phyloP scores from a whole-genome alignment of 768 basidiomycete genomes.

The Phanerochaete sordida region DNA sequence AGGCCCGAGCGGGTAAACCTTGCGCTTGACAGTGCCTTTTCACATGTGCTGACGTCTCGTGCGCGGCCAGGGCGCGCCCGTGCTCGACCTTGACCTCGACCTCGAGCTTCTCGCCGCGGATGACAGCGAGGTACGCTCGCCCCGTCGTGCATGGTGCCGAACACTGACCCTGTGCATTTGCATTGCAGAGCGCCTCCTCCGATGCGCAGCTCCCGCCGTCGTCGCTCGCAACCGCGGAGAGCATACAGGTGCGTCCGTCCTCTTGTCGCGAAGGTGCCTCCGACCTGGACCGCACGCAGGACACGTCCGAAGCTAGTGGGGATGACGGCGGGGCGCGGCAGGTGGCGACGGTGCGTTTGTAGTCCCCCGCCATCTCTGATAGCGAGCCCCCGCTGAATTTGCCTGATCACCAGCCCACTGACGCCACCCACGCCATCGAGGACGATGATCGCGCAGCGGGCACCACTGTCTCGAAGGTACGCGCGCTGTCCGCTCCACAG shows the following conservation, averaged over 20 bases:
- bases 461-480: background rate
- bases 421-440: background rate
- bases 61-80: background rate
- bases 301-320: too few species aligned
- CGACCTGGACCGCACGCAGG: background rate
- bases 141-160: background rate
- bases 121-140: background rate
- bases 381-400: background rate
- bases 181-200: conserved; percentile 14
- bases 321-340: background rate
- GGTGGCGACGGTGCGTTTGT: background rate
- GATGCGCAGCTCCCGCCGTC: conserved; percentile 21
- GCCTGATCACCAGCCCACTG: background rate
- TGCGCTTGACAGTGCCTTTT: background rate
- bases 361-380: background rate
- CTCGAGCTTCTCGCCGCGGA: background rate
- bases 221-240: conserved; percentile 14
- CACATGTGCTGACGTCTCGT: background rate
- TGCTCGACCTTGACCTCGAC: background rate
- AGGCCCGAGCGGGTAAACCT: background rate
- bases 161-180: background rate
- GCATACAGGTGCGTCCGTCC: background rate
- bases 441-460: background rate
- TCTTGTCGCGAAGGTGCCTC: background rate
- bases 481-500: background rate